Evolutionary conservation across 257 asterid species (phyloP), one percentile per base, ranked within the genome.

Genomic region (Paulownia fortunei): DNA sequence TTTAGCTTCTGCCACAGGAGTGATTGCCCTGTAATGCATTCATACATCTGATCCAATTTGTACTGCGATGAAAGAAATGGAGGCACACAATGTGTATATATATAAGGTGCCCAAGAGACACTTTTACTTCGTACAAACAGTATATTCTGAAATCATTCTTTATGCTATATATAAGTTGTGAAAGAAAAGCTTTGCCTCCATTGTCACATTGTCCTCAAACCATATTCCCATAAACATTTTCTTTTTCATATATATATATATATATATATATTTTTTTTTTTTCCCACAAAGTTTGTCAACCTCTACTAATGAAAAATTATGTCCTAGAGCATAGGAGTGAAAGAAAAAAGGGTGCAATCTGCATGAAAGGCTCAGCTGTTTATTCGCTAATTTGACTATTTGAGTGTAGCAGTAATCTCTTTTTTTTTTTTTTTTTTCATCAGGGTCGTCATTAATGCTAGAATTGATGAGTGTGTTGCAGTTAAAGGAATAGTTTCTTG

Each of bases 1-100:
- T 21, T 23, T 23, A 71, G 77, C 80, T 79, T 44, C 88, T 81
- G 84, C 84, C 85, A 41, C 55, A 81, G 82, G 84, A 84, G 88
- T 69, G 74, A 16, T 75, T 76, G 83, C 87, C 84, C 87, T 16
- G 87, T 69, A 83, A 83, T 76, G 84, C 78, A 67, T 63, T 42
- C 73, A 39, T 30, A 80, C 81, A 76, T 49, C 11, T 8, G 2
- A 42, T 42, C 49, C n/a, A 37, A 7, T 36, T 5, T 55, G 23
- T 8, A 24, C 42, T 24, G 15, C 21, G 32, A 61, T 54, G 71
- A 19, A 60, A n/a, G 15, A 21, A 51, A 7, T 6, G 8, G 69
- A 52, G 37, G 5, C 21, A 2, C 63, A n/a, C 21, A 62, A 27
- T 26, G 26, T 30, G 18, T 18, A 63, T 72, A 73, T 71, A 72